Percentiles rank a stretch among this genome's conserved stretches.
Conservation (phyloP, 352 stramenopile species). For the Phytophthora sp. region DNA sequence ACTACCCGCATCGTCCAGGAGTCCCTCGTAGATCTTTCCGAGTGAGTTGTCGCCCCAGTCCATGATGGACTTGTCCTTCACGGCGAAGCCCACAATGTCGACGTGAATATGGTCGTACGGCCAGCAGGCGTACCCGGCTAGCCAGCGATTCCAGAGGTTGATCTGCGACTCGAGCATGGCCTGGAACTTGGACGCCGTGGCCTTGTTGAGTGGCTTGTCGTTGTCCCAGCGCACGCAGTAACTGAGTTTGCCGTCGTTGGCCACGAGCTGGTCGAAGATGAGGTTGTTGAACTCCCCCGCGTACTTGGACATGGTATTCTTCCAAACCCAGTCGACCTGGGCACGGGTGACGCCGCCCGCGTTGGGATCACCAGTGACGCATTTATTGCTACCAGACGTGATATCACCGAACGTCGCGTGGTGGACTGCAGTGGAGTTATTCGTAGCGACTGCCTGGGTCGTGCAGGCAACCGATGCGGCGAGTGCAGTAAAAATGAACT, state of each 20-base stretch:
- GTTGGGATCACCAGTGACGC: slow-evolving; percentile 10
- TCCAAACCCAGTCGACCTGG: slow-evolving; percentile 7
- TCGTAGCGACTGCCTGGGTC: not conserved
- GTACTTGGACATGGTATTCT: slow-evolving; percentile 11
- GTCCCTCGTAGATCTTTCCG: not conserved
- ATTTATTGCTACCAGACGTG: not conserved
- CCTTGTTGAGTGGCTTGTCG: slow-evolving; percentile 8
- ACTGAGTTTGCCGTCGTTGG: slow-evolving; percentile 8
- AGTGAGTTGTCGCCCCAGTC: slow-evolving; percentile 46
- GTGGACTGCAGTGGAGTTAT: too few relatives aligned
- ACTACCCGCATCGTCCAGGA: not conserved
- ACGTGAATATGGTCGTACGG: slow-evolving; percentile 33
- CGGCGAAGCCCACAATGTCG: slow-evolving; percentile 42
- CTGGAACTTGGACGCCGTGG: slow-evolving; percentile 16
- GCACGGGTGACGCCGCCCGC: too few relatives aligned
- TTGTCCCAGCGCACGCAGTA: slow-evolving; percentile 21
- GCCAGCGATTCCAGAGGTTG: slow-evolving; percentile 8
- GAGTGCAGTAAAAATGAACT: too few relatives aligned
- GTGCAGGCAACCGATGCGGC: too few relatives aligned
- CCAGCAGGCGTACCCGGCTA: slow-evolving; percentile 18
- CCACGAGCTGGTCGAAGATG: slow-evolving; percentile 20
- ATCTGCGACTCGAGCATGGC: slow-evolving; percentile 9
- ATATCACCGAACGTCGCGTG: slow-evolving; percentile 12
- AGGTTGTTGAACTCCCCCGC: slow-evolving; percentile 9
- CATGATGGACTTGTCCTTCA: slow-evolving; percentile 41